Percentiles rank a stretch among this genome's conserved stretches.
Conservation (phyloP, 352 stramenopile species). For the Peronospora belbahrii region DNA sequence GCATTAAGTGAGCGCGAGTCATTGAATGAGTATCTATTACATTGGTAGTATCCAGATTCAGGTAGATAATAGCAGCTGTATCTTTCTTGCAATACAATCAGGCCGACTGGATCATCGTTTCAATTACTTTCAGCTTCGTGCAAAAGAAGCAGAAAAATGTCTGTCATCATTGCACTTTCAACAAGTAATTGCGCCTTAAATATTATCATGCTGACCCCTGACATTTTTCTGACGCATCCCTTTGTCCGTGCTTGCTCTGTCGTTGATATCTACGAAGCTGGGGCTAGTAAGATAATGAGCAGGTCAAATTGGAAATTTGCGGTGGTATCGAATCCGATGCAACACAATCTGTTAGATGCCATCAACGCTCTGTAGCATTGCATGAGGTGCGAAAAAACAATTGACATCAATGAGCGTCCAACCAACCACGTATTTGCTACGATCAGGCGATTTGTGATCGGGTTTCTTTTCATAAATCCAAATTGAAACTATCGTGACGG, state of each 20-base stretch:
- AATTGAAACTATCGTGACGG: background rate
- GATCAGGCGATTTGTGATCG: slow-evolving; percentile 60
- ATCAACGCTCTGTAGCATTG: slow-evolving; percentile 42
- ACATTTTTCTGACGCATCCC: background rate
- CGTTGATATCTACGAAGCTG: slow-evolving; percentile 35
- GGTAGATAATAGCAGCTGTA: too few relatives aligned
- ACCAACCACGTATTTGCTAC: slow-evolving; percentile 83
- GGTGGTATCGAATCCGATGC: too few relatives aligned
- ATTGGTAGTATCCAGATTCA: too few relatives aligned
- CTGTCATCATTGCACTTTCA: background rate
- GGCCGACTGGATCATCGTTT: slow-evolving; percentile 3
- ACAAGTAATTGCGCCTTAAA: slow-evolving; percentile 17
- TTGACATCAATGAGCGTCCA: slow-evolving; percentile 69
- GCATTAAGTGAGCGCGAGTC: too few relatives aligned
- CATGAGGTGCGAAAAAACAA: slow-evolving; percentile 70
- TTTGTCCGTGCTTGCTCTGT: background rate
- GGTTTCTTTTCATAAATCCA: slow-evolving; percentile 22
- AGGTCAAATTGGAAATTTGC: too few relatives aligned
- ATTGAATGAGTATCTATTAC: too few relatives aligned
- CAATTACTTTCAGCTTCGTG: slow-evolving; percentile 21
- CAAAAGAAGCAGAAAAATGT: slow-evolving; percentile 23
- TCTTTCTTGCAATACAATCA: slow-evolving; percentile 1
- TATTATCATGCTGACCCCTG: slow-evolving; percentile 15
- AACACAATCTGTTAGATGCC: slow-evolving; percentile 63
- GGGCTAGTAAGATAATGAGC: too few relatives aligned